Percentiles rank a stretch among this genome's conserved stretches.
These are phyloP conservation scores for Fomitopsis pulvina DNA, from an alignment of 768 basidiomycete genomes.

Conservation along the genomic window DNA sequence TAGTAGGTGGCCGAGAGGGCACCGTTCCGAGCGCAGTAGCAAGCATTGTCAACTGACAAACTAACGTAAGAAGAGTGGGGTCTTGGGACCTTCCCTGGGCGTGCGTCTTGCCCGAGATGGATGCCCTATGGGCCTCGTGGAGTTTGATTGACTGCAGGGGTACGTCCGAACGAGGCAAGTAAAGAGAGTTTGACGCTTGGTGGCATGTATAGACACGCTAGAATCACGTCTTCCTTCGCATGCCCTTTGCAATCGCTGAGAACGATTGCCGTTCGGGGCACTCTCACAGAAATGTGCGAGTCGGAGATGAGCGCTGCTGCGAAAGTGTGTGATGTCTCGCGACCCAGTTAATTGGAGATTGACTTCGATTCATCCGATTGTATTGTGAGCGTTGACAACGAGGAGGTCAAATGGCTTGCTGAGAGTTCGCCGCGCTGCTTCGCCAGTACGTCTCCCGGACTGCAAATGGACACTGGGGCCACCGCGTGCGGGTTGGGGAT, in stretches of 20 bases:
- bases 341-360: neutral
- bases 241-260: neutral
- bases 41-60: conserved; percentile 1
- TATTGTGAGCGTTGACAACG: conserved; percentile 3
- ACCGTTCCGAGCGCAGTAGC: conserved; percentile 2
- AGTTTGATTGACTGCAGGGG: conserved; percentile 2
- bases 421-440: neutral
- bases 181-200: conserved; percentile 3
- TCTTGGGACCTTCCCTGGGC: neutral
- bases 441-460: neutral
- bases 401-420: conserved; percentile 3
- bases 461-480: neutral
- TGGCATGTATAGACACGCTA: neutral
- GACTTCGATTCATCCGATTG: conserved; percentile 5
- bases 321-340: neutral
- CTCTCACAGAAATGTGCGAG: neutral
- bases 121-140: neutral
- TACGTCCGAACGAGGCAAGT: conserved; percentile 1
- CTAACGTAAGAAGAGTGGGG: neutral
- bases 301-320: conserved; percentile 2
- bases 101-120: neutral
- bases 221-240: neutral
- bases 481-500: neutral
- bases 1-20: neutral
- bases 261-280: neutral